phyloP scores from a whole-genome alignment of 1,139 yeast species.

The Sugiyamaella japonica region DNA sequence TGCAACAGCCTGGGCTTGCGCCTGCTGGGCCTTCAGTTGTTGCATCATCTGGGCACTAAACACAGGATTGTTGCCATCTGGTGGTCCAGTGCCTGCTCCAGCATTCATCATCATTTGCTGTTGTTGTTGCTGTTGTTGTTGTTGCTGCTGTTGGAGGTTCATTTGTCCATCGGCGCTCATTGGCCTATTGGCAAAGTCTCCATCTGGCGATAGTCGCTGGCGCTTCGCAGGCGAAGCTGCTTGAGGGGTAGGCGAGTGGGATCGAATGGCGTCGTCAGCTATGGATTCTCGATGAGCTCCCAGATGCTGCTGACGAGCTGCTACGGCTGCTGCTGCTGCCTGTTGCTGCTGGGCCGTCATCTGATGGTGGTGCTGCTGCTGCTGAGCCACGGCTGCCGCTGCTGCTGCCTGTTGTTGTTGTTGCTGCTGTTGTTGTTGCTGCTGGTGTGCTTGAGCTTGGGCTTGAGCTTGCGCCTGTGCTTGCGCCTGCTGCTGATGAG shows the following conservation, averaged over 20 bases:
- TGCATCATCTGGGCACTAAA: constrained; percentile 34
- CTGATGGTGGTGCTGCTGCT: constrained; percentile 30
- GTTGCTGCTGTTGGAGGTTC: constrained; percentile 20
- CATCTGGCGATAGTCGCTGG: constrained; percentile 43
- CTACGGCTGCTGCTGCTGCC: constrained; percentile 19
- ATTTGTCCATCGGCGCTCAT: constrained; percentile 24
- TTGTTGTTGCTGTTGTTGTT: too few species aligned
- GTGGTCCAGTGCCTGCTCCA: constrained; percentile 10
- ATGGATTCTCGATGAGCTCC: constrained; percentile 28
- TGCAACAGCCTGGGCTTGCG: constrained; percentile 22
- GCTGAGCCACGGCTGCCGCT: constrained; percentile 26
- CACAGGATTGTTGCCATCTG: constrained; percentile 23
- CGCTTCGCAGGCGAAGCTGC: constrained; percentile 40
- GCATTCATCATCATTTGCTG: constrained; percentile 31
- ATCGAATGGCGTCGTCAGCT: constrained; percentile 27
- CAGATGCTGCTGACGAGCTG: constrained; percentile 24
- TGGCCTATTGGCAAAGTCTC: constrained; percentile 31
- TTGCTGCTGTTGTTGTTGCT: constrained; percentile 19
- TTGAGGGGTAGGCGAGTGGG: constrained; percentile 36
- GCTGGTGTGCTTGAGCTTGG: constrained; percentile 21
- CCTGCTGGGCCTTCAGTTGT: constrained; percentile 29
- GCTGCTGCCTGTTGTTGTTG: constrained; percentile 12
- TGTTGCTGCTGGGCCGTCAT: constrained; percentile 33
- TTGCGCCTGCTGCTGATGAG: constrained; percentile 23
- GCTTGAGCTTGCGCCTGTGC: constrained; percentile 17